Percentiles rank a stretch among this genome's conserved stretches.
Conservation (phyloP, 495 filamentous ascomycete species). For the Penicillium odoratum region DNA sequence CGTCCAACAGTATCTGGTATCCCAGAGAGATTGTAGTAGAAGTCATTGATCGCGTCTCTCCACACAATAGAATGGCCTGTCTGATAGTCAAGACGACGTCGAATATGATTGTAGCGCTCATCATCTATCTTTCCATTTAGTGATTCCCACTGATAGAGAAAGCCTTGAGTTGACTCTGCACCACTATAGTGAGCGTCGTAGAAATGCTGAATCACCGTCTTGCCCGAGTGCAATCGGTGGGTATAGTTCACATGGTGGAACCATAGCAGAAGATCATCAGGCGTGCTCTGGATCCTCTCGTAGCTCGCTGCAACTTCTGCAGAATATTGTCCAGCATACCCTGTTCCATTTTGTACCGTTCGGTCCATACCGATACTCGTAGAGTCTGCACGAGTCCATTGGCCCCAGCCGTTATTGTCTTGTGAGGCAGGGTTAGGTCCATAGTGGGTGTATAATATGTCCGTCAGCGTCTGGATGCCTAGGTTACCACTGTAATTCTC, state of each 20-base stretch:
- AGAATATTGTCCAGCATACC: slow-evolving; percentile 65
- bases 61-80: slow-evolving; percentile 69
- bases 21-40: slow-evolving; percentile 58
- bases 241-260: slow-evolving; percentile 77
- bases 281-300: slow-evolving; percentile 63
- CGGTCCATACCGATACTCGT: slow-evolving; percentile 68
- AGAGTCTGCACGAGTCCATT: slow-evolving; percentile 67
- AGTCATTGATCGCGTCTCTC: slow-evolving; percentile 63
- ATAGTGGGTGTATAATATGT: slow-evolving; percentile 66
- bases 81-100: slow-evolving; percentile 60
- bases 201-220: slow-evolving; percentile 75
- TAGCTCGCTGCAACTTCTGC: slow-evolving; percentile 54
- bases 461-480: slow-evolving; percentile 68
- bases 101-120: slow-evolving; percentile 58
- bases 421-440: slow-evolving; percentile 66
- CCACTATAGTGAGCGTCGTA: slow-evolving; percentile 71
- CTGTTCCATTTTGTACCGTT: slow-evolving; percentile 67
- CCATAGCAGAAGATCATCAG: slow-evolving; percentile 70
- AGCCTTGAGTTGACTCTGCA: slow-evolving; percentile 57
- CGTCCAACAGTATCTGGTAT: slow-evolving; percentile 57
- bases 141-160: slow-evolving; percentile 52
- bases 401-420: slow-evolving; percentile 69
- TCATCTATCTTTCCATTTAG: slow-evolving; percentile 58
- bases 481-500: slow-evolving; percentile 72
- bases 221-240: slow-evolving; percentile 59